phyloP scores from a whole-genome alignment of 2,329 filamentous ascomycete genomes.

The Elsinoe australis region DNA sequence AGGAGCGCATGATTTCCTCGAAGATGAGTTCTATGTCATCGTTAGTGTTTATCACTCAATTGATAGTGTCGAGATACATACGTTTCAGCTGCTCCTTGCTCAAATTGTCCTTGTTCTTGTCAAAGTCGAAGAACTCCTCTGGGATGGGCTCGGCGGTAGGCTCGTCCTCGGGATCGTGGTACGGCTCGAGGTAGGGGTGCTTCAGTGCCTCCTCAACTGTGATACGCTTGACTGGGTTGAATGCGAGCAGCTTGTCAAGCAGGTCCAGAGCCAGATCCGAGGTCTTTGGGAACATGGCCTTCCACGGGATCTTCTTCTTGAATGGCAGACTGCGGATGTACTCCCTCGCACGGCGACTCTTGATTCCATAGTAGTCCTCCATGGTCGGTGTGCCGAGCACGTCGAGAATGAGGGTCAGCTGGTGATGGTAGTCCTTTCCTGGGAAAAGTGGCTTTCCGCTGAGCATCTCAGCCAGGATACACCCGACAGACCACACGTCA shows the following conservation, averaged over 20 bases:
- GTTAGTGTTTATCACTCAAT: not conserved
- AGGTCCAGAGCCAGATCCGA: conserved; percentile 92
- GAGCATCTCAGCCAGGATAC: conserved; percentile 96
- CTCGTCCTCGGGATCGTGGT: conserved; percentile 98
- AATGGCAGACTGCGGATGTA: conserved; percentile 76
- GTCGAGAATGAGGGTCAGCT: conserved; percentile 92
- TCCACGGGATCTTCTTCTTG: conserved; percentile 78
- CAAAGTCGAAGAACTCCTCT: conserved; percentile 99
- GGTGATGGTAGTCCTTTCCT: conserved; percentile 98
- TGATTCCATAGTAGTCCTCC: conserved; percentile 99
- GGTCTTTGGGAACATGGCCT: conserved; percentile 96
- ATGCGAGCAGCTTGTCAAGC: conserved; percentile 89
- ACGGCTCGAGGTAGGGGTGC: conserved; percentile 96
- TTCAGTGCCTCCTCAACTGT: conserved; percentile 95
- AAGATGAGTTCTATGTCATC: conserved; percentile 65
- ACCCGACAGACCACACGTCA: conserved; percentile 98
- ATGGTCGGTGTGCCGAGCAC: conserved; percentile 97
- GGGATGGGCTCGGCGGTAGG: conserved; percentile 93
- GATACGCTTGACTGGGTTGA: conserved; percentile 98
- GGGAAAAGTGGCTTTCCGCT: conserved; percentile 97
- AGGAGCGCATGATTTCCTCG: conserved; percentile 82
- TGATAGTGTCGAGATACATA: conserved; percentile 39
- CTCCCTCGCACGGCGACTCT: conserved; percentile 90
- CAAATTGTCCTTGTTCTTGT: conserved; percentile 98
- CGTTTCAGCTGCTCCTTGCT: conserved; percentile 98